Evolutionary conservation across 1,284 basidiomycete genomes (phyloP), one percentile per base, ranked within the genome.

Genomic region (Caloboletus firmus): DNA sequence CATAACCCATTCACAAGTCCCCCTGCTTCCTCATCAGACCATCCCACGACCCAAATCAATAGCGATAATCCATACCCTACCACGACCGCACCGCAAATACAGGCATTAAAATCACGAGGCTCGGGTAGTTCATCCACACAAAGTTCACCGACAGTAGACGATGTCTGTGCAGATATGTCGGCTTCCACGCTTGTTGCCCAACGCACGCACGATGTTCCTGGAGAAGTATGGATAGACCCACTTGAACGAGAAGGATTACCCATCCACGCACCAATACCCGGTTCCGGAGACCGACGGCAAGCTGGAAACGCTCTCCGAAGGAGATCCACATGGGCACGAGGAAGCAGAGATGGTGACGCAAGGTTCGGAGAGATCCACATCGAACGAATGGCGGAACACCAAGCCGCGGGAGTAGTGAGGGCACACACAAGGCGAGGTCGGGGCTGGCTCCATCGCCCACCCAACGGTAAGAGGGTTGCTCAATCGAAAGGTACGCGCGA

Each of bases 231-330:
- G 54, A 79, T 80, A 50, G 72, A 74, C 45, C 71, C 72, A 2
- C 49, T 67, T 15, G 79, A 80, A 56, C 70, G 64, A 41, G 75
- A 72, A 20, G 79, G 79, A 1, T 59, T 80, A 28, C 78, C 78
- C 0, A n/a, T 63, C 1, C 53, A 59, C 4, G 39, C 55, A 22
- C 58, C 57, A 3, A 54, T 52, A 30, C 43, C 53, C 20, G 36
- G 26, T n/a, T 0, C 12, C 17, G 51, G 52, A 34, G 41, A 34
- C n/a, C 30, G 36, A 24, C 50, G 36, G 26, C 45, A 53, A 4
- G 12, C 7, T 6, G 37, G 51, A 0, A 49, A 18, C 17, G 2
- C 41, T n/a, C 43, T 60, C 4, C 49, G 61, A 51, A 59, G 61
- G 28, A 55, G 64, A 52, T 55, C 51, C 8, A 61, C 60, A 1